Evolutionary conservation across 2,329 filamentous ascomycete genomes (phyloP).

Genomic region (Botrytis deweyae): DNA sequence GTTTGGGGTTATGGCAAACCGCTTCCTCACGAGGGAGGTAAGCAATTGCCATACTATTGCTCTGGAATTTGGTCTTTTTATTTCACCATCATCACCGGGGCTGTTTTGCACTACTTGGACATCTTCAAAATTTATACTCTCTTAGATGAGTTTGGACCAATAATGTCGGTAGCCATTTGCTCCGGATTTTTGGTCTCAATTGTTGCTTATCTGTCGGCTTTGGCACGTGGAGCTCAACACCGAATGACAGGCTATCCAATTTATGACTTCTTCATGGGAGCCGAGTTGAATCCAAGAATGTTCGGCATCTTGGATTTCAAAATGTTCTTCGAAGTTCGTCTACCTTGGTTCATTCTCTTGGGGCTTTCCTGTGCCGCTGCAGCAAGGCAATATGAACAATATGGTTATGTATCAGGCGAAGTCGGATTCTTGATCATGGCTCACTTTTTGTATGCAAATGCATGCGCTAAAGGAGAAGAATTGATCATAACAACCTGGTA

Average conservation of each 20-base stretch:
- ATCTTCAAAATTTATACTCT: conserved; percentile 87
- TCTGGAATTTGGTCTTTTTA: conserved; percentile 87
- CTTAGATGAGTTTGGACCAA: conserved; percentile 90
- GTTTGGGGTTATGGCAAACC: conserved; percentile 87
- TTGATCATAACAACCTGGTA: conserved; percentile 83
- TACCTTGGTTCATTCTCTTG: conserved; percentile 90
- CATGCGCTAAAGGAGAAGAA: conserved; percentile 89
- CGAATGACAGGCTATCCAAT: conserved; percentile 83
- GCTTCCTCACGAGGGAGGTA: conserved; percentile 75
- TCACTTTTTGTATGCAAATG: conserved; percentile 89
- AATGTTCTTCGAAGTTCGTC: conserved; percentile 92
- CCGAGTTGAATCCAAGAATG: conserved; percentile 82
- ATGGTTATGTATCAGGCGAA: conserved; percentile 85
- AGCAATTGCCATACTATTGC: conserved; percentile 93
- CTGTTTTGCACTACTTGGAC: conserved; percentile 76
- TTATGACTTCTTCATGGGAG: conserved; percentile 91
- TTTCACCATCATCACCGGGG: conserved; percentile 70
- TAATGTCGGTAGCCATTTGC: conserved; percentile 90
- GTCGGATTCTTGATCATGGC: conserved; percentile 83
- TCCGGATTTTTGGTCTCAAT: conserved; percentile 83
- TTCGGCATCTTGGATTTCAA: conserved; percentile 85
- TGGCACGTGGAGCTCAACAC: conserved; percentile 77
- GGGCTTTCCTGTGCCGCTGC: conserved; percentile 74
- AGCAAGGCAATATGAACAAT: conserved; percentile 77
- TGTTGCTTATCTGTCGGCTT: conserved; percentile 81